Percentiles rank a stretch among this genome's conserved stretches.
Conservation (phyloP, 1,284 basidiomycete species). For the Cystobasidiaceae sp. region DNA sequence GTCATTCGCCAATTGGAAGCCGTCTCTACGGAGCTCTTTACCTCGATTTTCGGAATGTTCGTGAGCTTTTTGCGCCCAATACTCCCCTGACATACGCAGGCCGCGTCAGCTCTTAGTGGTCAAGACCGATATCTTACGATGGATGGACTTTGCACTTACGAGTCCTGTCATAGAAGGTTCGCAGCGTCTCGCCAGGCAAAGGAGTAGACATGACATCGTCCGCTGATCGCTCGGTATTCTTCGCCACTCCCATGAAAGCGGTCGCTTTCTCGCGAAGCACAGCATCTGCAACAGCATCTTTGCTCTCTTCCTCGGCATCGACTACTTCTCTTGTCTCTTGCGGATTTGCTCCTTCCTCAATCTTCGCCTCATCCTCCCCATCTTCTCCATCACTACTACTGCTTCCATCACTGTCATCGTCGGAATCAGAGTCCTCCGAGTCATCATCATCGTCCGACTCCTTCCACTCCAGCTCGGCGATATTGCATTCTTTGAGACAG, state of each 20-base stretch:
- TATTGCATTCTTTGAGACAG: constrained; percentile 64
- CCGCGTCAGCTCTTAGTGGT: background rate
- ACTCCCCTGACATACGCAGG: constrained; percentile 55
- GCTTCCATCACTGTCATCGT: constrained; percentile 50
- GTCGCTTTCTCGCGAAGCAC: constrained; percentile 61
- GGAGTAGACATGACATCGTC: constrained; percentile 78
- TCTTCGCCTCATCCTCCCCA: constrained; percentile 50
- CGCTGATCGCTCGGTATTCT: constrained; percentile 54
- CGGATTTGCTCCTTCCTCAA: constrained; percentile 24
- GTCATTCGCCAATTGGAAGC: constrained; percentile 65
- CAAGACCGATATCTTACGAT: too few species aligned
- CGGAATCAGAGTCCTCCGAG: constrained; percentile 50
- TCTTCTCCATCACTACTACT: constrained; percentile 54
- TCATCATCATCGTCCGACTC: constrained; percentile 49
- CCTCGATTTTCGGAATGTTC: constrained; percentile 60
- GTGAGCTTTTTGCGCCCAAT: constrained; percentile 74
- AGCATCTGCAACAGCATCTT: constrained; percentile 49
- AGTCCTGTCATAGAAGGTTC: constrained; percentile 76
- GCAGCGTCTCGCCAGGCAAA: constrained; percentile 78
- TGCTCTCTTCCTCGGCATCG: constrained; percentile 40
- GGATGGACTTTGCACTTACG: constrained; percentile 50
- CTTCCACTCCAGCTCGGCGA: constrained; percentile 51
- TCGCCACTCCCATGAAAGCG: constrained; percentile 67
- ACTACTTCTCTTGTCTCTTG: too few species aligned
- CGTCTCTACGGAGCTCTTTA: constrained; percentile 72